Percentiles rank a stretch among this genome's conserved stretches.
Conservation (phyloP, 345 rosid species). For the Clausena lansium region DNA sequence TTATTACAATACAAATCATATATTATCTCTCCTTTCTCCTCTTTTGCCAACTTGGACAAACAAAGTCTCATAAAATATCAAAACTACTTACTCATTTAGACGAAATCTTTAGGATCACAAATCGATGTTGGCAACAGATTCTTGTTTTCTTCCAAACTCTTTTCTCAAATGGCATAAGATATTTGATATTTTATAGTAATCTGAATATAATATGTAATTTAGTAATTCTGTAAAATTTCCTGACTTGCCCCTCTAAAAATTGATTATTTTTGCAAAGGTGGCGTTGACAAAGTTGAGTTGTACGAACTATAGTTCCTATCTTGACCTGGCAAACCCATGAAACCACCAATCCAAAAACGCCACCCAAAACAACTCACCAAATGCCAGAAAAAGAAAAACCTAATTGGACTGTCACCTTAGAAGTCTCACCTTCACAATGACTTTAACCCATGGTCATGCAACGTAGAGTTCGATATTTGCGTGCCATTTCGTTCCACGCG, state of each 20-base stretch:
- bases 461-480: neutral
- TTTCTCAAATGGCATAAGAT: neutral
- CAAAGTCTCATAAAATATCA: neutral
- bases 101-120: neutral
- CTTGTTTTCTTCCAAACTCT: neutral
- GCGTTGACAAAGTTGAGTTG: neutral
- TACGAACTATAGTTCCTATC: no score
- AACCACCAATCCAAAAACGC: neutral
- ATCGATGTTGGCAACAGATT: neutral
- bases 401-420: neutral
- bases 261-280: neutral
- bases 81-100: neutral
- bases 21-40: neutral
- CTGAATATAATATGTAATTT: no score
- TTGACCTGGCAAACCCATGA: neutral
- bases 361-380: neutral
- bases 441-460: neutral
- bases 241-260: neutral
- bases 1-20: neutral
- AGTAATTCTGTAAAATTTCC: no score
- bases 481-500: constrained; percentile 13
- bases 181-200: no score
- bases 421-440: neutral
- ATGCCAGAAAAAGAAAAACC: neutral
- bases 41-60: neutral